phyloP scores from a whole-genome alignment of 2,329 filamentous ascomycete genomes.

The Clonostachys rhizophaga region DNA sequence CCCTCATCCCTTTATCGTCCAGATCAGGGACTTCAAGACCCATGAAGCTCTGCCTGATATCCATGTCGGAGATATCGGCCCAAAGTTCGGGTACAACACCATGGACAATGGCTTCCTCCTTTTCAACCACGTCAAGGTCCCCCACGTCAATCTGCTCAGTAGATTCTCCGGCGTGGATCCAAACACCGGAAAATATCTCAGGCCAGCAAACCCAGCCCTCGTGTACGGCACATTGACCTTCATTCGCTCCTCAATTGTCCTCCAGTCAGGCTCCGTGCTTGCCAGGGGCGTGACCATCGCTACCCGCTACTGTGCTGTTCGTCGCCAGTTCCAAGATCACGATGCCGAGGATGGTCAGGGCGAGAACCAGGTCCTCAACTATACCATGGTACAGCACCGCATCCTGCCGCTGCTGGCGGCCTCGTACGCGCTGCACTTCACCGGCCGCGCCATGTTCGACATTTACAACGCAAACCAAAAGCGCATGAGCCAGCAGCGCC shows the following conservation, averaged over 20 bases:
- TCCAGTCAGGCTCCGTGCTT: conserved; percentile 52
- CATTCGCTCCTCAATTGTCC: conserved; percentile 1
- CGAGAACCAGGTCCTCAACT: conserved; percentile 75
- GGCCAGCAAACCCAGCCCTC: background rate
- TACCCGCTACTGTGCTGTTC: conserved; percentile 67
- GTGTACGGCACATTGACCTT: conserved; percentile 2
- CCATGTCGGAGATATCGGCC: conserved; percentile 76
- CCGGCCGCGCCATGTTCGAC: conserved; percentile 70
- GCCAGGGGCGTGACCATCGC: conserved; percentile 76
- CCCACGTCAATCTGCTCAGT: conserved; percentile 69
- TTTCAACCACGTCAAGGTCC: conserved; percentile 69
- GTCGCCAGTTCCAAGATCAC: conserved; percentile 74
- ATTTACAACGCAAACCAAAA: conserved; percentile 70
- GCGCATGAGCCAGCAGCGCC: conserved; percentile 46
- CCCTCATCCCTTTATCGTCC: conserved; percentile 75
- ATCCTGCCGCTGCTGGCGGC: conserved; percentile 68
- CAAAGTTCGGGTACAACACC: conserved; percentile 75
- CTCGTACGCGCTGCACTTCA: conserved; percentile 76
- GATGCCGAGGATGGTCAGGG: conserved; percentile 54
- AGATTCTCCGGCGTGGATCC: conserved; percentile 67
- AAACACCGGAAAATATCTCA: conserved; percentile 31
- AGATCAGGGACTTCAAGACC: conserved; percentile 43
- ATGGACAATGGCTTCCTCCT: conserved; percentile 81
- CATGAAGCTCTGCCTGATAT: conserved; percentile 56
- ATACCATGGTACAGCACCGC: conserved; percentile 75